Conservation (phyloP, 768 basidiomycete genomes). For the Rhodotorula babjevae region DNA sequence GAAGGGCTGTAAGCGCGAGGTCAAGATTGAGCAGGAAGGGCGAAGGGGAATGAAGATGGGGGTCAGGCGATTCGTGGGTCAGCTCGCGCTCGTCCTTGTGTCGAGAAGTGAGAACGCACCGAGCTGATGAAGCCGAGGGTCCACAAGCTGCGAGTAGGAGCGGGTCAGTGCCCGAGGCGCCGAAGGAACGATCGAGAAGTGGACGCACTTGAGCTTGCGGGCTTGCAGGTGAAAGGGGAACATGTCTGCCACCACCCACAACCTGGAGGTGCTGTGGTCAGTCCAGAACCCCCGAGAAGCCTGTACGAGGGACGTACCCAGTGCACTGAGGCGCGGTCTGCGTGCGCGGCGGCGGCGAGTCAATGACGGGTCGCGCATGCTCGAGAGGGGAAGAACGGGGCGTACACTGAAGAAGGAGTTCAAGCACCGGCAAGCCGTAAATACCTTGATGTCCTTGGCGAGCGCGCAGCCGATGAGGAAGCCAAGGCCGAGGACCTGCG, state of each 20-base stretch:
- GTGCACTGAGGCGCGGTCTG: slow-evolving; percentile 60
- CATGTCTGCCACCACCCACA: slow-evolving; percentile 46
- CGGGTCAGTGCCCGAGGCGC: not conserved
- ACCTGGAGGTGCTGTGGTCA: not conserved
- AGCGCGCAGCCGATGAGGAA: slow-evolving; percentile 62
- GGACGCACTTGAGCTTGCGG: slow-evolving; percentile 52
- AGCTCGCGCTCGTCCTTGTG: not conserved
- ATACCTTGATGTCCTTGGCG: slow-evolving; percentile 57
- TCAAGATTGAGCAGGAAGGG: too few relatives aligned
- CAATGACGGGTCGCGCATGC: too few relatives aligned
- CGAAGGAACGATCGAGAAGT: not conserved
- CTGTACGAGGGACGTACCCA: slow-evolving; percentile 42
- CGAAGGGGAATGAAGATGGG: slow-evolving; percentile 47
- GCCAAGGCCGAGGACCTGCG: slow-evolving; percentile 59
- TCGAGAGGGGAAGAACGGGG: too few relatives aligned
- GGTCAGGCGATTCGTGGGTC: not conserved
- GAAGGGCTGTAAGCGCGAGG: slow-evolving; percentile 36
- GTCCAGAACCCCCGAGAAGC: too few relatives aligned
- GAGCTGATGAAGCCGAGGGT: slow-evolving; percentile 69
- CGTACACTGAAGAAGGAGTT: slow-evolving; percentile 54
- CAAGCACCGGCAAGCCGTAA: slow-evolving; percentile 59
- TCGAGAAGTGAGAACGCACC: slow-evolving; percentile 51
- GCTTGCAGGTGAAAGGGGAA: slow-evolving; percentile 68
- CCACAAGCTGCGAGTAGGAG: slow-evolving; percentile 39
- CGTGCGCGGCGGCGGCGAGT: not conserved